Evolutionary conservation across 345 rosid genomes (phyloP), one percentile per base, ranked within the genome.

Genomic region (Gossypium stocksii): DNA sequence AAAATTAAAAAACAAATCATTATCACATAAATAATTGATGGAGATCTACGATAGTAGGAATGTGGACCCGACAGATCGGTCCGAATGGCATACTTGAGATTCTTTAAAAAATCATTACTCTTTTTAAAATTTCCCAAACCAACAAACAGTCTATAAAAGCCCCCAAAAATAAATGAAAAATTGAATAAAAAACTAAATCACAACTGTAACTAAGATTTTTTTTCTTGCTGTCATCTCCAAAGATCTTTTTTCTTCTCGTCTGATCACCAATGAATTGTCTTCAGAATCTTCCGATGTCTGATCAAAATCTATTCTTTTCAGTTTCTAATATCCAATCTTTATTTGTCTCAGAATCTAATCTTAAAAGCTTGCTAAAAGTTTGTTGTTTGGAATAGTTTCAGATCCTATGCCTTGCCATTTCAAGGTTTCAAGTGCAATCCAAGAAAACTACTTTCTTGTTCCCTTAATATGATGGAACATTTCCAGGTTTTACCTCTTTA

Each of bases 221-320:
- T 66, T 51, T 51, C 44, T 17, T 34, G 38, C 1, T 34, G 22
- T 51, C 25, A 51, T 58, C 66, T 44, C n/a, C 54, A 9, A 72
- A 34, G 56, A 48, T 58, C 2, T 58, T 46, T 60, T 38, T 72
- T 22, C 17, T 13, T 73, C 76, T 73, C 61, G 15, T 69, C 45
- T 51, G 66, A 66, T 62, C 74, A 56, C 58, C 76, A 74, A 89
- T 89, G 98, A 86, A 86, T 70, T 86, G 89, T 70, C 91, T 88
- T 66, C 92, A 87, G 62, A 80, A 78, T 83, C 92, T 88, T 49
- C 76, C 87, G 23, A 87, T 90, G 97, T 91, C n/a, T n/a, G 59
- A 23, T 75, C 45, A 17, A 12, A 63, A 22, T 53, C 3, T 6
- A 23, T 29, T 44, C 56, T 52, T 70, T 3, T 7, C 9, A 16